A percentile compares a stretch with the other conserved stretches of the same genome.
These are phyloP conservation scores for Trichosporon inkin DNA, from an alignment of 1,284 basidiomycete genomes.

Conservation along the genomic window DNA sequence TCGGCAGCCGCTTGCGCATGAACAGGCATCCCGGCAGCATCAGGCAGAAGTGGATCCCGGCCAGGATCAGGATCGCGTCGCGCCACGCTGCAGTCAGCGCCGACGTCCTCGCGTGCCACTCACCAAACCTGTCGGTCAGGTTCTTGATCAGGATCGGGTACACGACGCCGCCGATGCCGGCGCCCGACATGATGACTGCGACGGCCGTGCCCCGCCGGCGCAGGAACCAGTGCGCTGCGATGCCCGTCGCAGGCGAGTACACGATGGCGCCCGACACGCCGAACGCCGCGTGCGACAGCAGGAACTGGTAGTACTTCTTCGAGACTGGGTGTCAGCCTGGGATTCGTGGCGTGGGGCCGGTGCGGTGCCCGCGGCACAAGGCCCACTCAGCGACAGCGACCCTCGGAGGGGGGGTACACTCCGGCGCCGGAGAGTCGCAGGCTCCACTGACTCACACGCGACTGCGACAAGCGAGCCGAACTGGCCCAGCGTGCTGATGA, in stretches of 20 bases:
- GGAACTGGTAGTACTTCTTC: constrained; percentile 44
- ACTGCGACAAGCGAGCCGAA: constrained; percentile 36
- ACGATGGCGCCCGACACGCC: constrained; percentile 39
- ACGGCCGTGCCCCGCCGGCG: constrained; percentile 40
- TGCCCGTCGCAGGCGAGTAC: constrained; percentile 43
- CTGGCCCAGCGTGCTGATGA: constrained; percentile 32
- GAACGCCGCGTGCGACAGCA: constrained; percentile 41
- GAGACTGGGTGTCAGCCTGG: constrained; percentile 33
- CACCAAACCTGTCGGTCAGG: constrained; percentile 16
- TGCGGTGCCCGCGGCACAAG: too few relatives aligned
- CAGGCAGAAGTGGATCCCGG: constrained; percentile 20
- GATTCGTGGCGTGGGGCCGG: too few relatives aligned
- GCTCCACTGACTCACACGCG: constrained; percentile 32
- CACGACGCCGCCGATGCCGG: constrained; percentile 40
- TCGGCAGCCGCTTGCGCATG: constrained; percentile 25
- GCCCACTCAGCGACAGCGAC: too few relatives aligned
- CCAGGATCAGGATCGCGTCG: constrained; percentile 26
- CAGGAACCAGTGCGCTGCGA: constrained; percentile 48
- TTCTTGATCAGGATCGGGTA: constrained; percentile 29
- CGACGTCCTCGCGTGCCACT: not conserved
- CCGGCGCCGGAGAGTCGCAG: not conserved
- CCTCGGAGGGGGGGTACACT: too few relatives aligned
- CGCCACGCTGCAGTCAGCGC: constrained; percentile 21
- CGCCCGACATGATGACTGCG: constrained; percentile 41
- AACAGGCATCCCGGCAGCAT: constrained; percentile 29